These are phyloP conservation scores for Spizellomyces punctatus DNA, from an alignment of 192 early-diverging fungal species.

Conservation along the genomic window DNA sequence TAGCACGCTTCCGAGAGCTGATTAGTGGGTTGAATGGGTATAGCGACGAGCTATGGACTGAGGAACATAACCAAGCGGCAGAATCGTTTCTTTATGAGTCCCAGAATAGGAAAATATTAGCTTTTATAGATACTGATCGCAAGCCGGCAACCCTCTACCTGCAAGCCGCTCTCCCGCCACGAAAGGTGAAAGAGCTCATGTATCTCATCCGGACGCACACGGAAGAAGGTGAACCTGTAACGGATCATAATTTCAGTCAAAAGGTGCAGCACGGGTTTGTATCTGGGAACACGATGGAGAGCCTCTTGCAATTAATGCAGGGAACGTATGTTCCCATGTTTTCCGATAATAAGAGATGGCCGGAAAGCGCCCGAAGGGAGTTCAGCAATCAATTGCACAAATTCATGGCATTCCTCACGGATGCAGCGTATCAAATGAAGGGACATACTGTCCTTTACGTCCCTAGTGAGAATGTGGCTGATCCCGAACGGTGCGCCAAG, in stretches of 20 bases:
- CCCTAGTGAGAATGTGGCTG: slow-evolving; percentile 49
- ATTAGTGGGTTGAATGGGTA: slow-evolving; percentile 7
- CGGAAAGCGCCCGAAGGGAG: slow-evolving; percentile 62
- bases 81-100: slow-evolving; percentile 17
- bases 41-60: slow-evolving; percentile 36
- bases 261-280: slow-evolving; percentile 59
- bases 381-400: slow-evolving; percentile 62
- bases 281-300: slow-evolving; percentile 49
- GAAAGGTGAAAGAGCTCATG: slow-evolving; percentile 38
- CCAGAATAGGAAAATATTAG: slow-evolving; percentile 25
- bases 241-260: slow-evolving; percentile 49
- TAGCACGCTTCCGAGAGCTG: too few relatives aligned
- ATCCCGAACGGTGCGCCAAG: slow-evolving; percentile 44
- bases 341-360: slow-evolving; percentile 61
- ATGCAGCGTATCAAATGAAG: slow-evolving; percentile 60
- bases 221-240: slow-evolving; percentile 5
- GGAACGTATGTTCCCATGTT: slow-evolving; percentile 65
- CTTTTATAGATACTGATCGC: slow-evolving; percentile 15
- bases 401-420: slow-evolving; percentile 66
- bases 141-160: slow-evolving; percentile 22
- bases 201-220: slow-evolving; percentile 40
- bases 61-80: slow-evolving; percentile 25
- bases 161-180: slow-evolving; percentile 33
- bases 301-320: slow-evolving; percentile 56
- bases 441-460: slow-evolving; percentile 68